A percentile compares a stretch with the other conserved stretches of the same genome.
These are phyloP conservation scores for Dichomitus squalens DNA, from an alignment of 1,284 basidiomycete genomes.

Conservation along the genomic window DNA sequence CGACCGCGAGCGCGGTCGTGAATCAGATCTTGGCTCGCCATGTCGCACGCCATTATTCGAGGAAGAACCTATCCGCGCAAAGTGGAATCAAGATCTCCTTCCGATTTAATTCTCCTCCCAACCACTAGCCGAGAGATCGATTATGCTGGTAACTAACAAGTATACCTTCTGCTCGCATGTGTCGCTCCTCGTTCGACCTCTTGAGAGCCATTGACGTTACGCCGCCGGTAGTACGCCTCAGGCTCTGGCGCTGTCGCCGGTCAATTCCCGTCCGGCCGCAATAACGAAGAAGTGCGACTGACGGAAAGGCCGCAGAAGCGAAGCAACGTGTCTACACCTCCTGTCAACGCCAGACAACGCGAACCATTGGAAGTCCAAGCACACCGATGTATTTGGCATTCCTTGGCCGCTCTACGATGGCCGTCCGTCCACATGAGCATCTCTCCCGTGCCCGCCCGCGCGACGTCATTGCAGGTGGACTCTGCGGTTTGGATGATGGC, in stretches of 20 bases:
- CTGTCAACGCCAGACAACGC: background rate
- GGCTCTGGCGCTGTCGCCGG: background rate
- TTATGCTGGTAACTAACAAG: too few relatives aligned
- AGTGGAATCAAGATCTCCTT: background rate
- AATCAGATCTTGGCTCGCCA: conserved; percentile 2
- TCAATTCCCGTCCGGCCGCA: background rate
- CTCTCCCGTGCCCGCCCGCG: background rate
- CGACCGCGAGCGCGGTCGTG: background rate
- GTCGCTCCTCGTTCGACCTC: too few relatives aligned
- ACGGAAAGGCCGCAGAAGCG: background rate
- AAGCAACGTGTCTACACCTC: background rate
- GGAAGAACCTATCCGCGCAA: background rate
- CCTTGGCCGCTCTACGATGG: background rate
- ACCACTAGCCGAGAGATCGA: too few relatives aligned
- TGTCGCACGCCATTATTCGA: conserved; percentile 6
- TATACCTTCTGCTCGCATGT: too few relatives aligned
- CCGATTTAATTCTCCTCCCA: background rate
- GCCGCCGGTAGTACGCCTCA: background rate
- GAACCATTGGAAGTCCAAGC: background rate
- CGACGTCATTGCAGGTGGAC: background rate
- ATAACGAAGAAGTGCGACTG: too few relatives aligned
- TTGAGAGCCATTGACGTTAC: too few relatives aligned
- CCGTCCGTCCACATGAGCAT: background rate
- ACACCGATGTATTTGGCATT: background rate
- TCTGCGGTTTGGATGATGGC: background rate